Conservation (phyloP, 139 green algal species). For the Tetraselmis striata region DNA sequence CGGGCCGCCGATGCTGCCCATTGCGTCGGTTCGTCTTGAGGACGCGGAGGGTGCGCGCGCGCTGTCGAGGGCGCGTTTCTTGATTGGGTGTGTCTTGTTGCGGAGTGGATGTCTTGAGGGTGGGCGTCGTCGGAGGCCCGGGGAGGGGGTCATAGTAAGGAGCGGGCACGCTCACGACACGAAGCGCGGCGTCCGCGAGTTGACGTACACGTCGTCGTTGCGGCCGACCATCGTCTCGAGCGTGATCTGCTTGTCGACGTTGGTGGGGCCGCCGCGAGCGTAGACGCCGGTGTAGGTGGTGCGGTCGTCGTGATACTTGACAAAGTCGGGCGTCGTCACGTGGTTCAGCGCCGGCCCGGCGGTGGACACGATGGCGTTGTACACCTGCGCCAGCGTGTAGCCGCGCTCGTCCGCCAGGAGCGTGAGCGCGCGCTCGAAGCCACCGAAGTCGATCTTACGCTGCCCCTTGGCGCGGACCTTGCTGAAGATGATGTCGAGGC, state of each 20-base stretch:
- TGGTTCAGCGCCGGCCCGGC: slow-evolving; percentile 28
- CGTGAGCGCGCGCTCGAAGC: slow-evolving; percentile 39
- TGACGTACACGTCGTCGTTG: background rate
- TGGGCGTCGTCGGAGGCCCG: too few species aligned
- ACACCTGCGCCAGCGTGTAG: slow-evolving; percentile 10
- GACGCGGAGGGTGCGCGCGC: too few species aligned
- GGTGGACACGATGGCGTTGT: slow-evolving; percentile 13
- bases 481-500: slow-evolving; percentile 56
- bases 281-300: slow-evolving; percentile 28
- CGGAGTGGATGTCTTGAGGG: too few species aligned
- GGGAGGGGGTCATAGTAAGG: too few species aligned
- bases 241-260: background rate
- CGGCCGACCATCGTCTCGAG: background rate
- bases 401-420: slow-evolving; percentile 44
- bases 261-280: background rate
- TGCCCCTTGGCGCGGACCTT: slow-evolving; percentile 44
- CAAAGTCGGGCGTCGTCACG: slow-evolving; percentile 18
- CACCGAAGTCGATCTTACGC: slow-evolving; percentile 42
- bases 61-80: too few species aligned
- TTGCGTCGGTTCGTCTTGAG: too few species aligned
- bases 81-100: too few species aligned
- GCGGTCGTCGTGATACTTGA: slow-evolving; percentile 61
- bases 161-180: background rate
- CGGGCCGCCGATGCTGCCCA: too few species aligned
- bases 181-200: background rate